Conservation (phyloP, 2,329 filamentous ascomycete genomes). For the Neobulgaria alba region DNA sequence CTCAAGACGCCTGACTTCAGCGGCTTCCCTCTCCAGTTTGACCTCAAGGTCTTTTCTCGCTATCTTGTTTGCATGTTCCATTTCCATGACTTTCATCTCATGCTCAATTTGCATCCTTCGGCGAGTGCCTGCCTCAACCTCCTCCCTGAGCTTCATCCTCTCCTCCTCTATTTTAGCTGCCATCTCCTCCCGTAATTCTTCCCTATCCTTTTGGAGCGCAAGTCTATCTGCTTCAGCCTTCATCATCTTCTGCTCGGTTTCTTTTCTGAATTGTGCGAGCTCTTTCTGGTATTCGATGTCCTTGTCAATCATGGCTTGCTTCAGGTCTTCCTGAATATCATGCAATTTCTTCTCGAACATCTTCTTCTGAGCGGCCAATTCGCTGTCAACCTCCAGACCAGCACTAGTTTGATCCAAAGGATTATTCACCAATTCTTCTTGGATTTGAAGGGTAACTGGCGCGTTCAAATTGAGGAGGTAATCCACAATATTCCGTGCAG, state of each 20-base stretch:
- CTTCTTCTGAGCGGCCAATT: constrained; percentile 1
- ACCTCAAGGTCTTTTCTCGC: too few relatives aligned
- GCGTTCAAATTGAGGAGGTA: background rate
- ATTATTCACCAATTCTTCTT: constrained; percentile 1
- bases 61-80: too few relatives aligned
- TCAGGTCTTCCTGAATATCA: constrained; percentile 1
- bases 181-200: background rate
- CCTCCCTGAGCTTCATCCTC: background rate
- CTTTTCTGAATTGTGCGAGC: background rate
- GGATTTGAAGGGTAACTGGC: constrained; percentile 1
- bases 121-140: background rate
- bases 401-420: constrained; percentile 1
- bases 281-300: constrained; percentile 1
- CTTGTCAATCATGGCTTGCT: background rate
- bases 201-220: background rate
- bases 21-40: too few relatives aligned
- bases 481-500: constrained; percentile 2
- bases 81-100: too few relatives aligned
- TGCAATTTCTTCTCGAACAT: background rate
- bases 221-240: background rate
- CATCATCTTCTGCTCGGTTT: background rate
- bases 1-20: too few relatives aligned
- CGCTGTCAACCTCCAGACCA: background rate
- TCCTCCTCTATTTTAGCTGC: background rate
- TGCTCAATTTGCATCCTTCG: too few relatives aligned